Conservation (phyloP, 257 asterid genomes). For the Prunella vulgaris region DNA sequence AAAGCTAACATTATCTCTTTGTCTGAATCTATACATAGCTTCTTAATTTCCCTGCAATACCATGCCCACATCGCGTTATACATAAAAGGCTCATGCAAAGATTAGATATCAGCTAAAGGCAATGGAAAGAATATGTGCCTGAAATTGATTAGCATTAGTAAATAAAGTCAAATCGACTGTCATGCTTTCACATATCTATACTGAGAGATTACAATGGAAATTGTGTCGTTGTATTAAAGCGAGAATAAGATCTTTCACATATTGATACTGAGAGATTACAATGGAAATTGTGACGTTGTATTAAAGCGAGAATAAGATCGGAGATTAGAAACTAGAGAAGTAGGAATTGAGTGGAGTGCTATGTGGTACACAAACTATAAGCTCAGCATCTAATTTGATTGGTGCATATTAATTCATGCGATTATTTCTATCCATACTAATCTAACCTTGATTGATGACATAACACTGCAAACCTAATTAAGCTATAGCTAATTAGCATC, state of each 20-base stretch:
- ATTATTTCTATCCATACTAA: neutral
- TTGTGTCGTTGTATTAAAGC: neutral
- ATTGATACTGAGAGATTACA: neutral
- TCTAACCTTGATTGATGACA: neutral
- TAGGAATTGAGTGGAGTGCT: neutral
- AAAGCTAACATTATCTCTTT: constrained; percentile 18
- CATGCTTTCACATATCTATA: neutral
- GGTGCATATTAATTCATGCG: neutral
- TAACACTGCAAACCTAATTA: constrained; percentile 1
- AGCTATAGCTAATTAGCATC: neutral
- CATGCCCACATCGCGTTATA: neutral
- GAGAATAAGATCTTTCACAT: neutral
- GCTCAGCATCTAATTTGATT: neutral
- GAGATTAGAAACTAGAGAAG: neutral
- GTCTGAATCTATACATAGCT: neutral
- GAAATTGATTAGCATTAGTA: neutral
- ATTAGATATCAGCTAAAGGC: neutral
- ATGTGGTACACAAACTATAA: neutral
- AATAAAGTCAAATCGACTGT: neutral
- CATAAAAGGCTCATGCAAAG: neutral
- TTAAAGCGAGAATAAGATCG: neutral
- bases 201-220: neutral
- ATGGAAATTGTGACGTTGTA: neutral
- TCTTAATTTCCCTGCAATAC: constrained; percentile 1
- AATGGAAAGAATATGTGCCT: neutral